Base-by-base conservation (phyloP, 495 filamentous ascomycete genomes). In the Amphirosellinia nigrospora region DNA sequence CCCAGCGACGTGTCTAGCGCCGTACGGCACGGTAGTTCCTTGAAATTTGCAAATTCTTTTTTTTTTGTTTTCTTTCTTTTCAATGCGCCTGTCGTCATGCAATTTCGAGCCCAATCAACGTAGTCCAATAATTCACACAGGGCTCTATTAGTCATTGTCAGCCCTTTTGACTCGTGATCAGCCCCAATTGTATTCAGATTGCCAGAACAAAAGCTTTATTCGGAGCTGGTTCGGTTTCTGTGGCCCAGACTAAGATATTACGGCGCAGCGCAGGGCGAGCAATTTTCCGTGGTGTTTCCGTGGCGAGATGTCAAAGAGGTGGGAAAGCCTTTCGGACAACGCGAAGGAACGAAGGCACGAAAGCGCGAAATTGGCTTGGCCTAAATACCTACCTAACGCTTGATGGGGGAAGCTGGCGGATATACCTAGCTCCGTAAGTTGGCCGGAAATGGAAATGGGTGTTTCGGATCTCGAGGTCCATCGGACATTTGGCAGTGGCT, bases 261-360 rank as follows among this genome's bases (percentile, higher is more conserved):
- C 50, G 16, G 16, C 16, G 7, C 23, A 30, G 4, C 3, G 2
- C 26, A 53, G 50, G 26, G 50, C 50, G 26, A 53, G 30, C 26
- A 30, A 53, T 53, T 10, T 30, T 23, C 50, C 50, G 48, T 53
- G 23, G 21, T 16, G n/a, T 28, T 3, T 52, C 50, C 50, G 13
- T 53, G 23, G 50, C 10, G 48, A 52, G 48, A 52, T 15, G 21
- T 28, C 3, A 3, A 52, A 28, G 13, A 15, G 10, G 48, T 23
- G 21, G 1, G 13, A 15, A 15, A 15, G 48, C 11, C 23, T 53
- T 53, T 53, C 48, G 50, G 50, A 30, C 13, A 16, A 16, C 50
- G 50, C 50, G 50, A 53, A 53, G 26, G 50, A 53, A 53, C 50
- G 50, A 53, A 9, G n/a, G 43, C 50, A 53, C 26, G 50, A 53